Conservation (phyloP, 1,284 basidiomycete species). For the Erythrobasidium hasegawianum region DNA sequence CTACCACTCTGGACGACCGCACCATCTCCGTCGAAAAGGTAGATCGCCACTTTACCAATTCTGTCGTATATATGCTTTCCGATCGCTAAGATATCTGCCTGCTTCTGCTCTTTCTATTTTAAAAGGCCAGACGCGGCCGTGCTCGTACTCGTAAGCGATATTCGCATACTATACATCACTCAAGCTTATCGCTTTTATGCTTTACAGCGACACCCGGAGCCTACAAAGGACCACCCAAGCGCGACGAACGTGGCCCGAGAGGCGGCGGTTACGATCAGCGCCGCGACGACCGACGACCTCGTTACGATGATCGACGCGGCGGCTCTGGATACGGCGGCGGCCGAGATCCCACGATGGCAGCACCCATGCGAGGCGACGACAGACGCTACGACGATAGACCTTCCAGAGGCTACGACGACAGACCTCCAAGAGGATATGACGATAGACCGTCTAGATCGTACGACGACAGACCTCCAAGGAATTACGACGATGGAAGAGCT, state of each 20-base stretch:
- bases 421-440: constrained; percentile 47
- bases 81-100: too few relatives aligned
- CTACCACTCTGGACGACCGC: constrained; percentile 80
- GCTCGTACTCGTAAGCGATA: constrained; percentile 71
- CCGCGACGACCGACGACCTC: constrained; percentile 22
- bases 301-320: constrained; percentile 27
- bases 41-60: too few relatives aligned
- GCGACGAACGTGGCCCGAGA: constrained; percentile 50
- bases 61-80: too few relatives aligned
- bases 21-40: constrained; percentile 82
- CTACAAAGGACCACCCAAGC: constrained; percentile 88
- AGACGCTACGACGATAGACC: constrained; percentile 5
- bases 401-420: constrained; percentile 44
- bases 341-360: constrained; percentile 32
- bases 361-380: constrained; percentile 30
- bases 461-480: constrained; percentile 51
- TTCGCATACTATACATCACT: neutral
- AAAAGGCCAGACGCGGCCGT: constrained; percentile 82
- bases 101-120: constrained; percentile 5
- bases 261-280: constrained; percentile 41
- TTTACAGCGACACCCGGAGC: constrained; percentile 71
- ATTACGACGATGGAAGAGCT: constrained; percentile 49
- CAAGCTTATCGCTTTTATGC: neutral
- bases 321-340: constrained; percentile 28
- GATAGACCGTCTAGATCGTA: constrained; percentile 51